These are phyloP conservation scores for Hygrophoropsis aurantiaca DNA, from an alignment of 768 basidiomycete genomes.

Conservation along the genomic window DNA sequence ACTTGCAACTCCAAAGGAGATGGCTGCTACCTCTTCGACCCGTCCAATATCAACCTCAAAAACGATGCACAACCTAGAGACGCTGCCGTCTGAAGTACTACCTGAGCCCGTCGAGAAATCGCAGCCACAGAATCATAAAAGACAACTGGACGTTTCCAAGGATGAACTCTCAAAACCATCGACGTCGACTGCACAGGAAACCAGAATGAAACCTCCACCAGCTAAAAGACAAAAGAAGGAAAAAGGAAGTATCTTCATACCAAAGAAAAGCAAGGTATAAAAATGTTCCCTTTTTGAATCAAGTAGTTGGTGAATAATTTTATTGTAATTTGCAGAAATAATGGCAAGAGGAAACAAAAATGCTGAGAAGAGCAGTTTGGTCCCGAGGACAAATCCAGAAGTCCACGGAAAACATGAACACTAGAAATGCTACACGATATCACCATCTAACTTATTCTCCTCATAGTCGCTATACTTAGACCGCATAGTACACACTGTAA, in stretches of 20 bases:
- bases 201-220: conserved; percentile 26
- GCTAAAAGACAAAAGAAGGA: conserved; percentile 33
- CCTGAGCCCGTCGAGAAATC: background rate
- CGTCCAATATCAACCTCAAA: conserved; percentile 20
- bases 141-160: conserved; percentile 11
- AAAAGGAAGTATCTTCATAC: conserved; percentile 56
- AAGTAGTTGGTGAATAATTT: too few species aligned
- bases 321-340: too few species aligned
- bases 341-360: too few species aligned
- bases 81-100: background rate
- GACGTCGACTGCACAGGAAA: conserved; percentile 14
- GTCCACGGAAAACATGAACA: too few species aligned
- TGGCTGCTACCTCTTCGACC: conserved; percentile 30
- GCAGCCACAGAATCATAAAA: conserved; percentile 16
- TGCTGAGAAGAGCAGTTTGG: too few species aligned
- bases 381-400: too few species aligned
- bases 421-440: background rate
- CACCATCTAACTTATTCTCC: background rate
- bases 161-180: conserved; percentile 16
- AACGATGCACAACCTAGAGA: conserved; percentile 10
- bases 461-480: background rate
- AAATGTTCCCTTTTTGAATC: too few species aligned
- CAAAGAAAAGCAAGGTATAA: conserved; percentile 50
- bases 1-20: conserved; percentile 38
- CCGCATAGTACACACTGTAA: conserved; percentile 6